phyloP scores from a whole-genome alignment of 2,329 filamentous ascomycete species.

The Neonectria hederae region DNA sequence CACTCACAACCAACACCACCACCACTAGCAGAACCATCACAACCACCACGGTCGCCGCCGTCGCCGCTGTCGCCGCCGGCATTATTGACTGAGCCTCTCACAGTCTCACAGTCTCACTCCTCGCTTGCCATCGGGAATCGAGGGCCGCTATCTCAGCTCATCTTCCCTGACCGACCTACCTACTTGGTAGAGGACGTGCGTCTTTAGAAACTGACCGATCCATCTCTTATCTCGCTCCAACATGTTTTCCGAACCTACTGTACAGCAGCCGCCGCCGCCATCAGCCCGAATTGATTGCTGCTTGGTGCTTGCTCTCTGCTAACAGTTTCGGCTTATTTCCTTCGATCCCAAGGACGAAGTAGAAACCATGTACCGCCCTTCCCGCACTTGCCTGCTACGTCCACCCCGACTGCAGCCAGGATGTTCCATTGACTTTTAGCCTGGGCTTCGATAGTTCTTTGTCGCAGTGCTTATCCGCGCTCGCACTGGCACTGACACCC shows the following conservation, averaged over 20 bases:
- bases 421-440: constrained; percentile 16
- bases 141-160: constrained; percentile 18
- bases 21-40: neutral
- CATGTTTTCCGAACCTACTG: neutral
- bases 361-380: neutral
- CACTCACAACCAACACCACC: constrained; percentile 1
- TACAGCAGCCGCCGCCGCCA: neutral
- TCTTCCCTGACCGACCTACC: constrained; percentile 19
- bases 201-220: constrained; percentile 12
- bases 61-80: constrained; percentile 21
- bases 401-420: constrained; percentile 11
- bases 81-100: constrained; percentile 7
- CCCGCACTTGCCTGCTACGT: constrained; percentile 7
- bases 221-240: constrained; percentile 19
- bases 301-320: neutral
- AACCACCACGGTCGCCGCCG: neutral
- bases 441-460: constrained; percentile 14
- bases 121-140: constrained; percentile 4
- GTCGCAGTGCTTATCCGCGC: constrained; percentile 29
- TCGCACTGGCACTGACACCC: constrained; percentile 6
- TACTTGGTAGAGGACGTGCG: constrained; percentile 16
- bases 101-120: neutral
- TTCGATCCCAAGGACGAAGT: neutral
- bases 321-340: neutral
- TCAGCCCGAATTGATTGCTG: constrained; percentile 1